Evolutionary conservation across 1,284 basidiomycete species (phyloP), one percentile per base, ranked within the genome.

Genomic region (Kalmanozyma brasiliensis): DNA sequence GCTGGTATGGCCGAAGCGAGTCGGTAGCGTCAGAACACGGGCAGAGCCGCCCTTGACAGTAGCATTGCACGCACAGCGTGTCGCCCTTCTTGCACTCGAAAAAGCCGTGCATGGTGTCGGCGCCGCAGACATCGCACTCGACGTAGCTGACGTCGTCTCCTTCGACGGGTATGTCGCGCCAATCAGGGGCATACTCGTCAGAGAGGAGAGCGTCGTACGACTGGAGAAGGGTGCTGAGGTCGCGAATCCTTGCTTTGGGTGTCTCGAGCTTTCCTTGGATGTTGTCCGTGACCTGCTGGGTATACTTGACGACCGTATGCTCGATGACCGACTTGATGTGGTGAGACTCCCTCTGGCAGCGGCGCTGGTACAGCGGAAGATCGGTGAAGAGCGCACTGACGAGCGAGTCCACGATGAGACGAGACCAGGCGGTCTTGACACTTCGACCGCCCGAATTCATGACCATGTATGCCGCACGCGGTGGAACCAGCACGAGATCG

Each of bases 71-170:
- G 38, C 68, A 71, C n/a, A 71, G 22, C 9, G 68, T 71, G 14
- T 71, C 56, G 22, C 52, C 52, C 0, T 11, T 30, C 16, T 37
- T 29, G 36, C 68, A 71, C 34, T 71, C 68, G n/a, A 71, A 67
- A 35, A 45, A 71, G 45, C 58, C 59, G 24, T 58, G 55, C 40
- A 66, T 35, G n/a, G 67, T 49, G 29, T 63, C 47, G 32, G 59
- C 63, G 16, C 68, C 68, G 40, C 68, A 71, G 20, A 71, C 66
- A 44, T 71, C 68, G 56, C 68, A 71, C 37, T 71, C 68, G 30
- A 71, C 63, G 40, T 67, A 67, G 52, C 45, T 58, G 35, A 63
- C 55, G 23, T 26, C 5, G 11, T 30, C 48, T 43, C 63, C 63
- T 44, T 44, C 55, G 17, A 52, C 17, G 7, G n/a, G 6, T 13